These are phyloP conservation scores for Exutisphaerella laricina DNA, from an alignment of 2,329 filamentous ascomycete species.

Conservation along the genomic window DNA sequence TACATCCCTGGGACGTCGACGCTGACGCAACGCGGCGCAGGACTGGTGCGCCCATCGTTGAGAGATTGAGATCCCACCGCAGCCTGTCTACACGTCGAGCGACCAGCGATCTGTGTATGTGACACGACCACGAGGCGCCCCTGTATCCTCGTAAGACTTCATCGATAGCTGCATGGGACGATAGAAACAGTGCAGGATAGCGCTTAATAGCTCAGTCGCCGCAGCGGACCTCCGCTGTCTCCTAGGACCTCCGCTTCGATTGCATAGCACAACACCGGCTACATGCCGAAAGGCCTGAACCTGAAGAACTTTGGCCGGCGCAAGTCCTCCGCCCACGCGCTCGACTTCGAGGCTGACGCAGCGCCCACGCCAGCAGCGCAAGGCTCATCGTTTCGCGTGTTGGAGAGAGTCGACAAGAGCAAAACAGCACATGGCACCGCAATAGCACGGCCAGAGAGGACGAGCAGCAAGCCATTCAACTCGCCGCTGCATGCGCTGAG, in stretches of 20 bases:
- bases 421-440: conserved; percentile 31
- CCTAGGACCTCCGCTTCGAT: no score
- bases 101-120: background rate
- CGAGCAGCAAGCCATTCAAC: conserved; percentile 31
- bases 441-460: conserved; percentile 26
- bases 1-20: no score
- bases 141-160: conserved; percentile 3
- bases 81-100: no score
- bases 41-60: no score
- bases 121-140: conserved; percentile 6
- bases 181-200: background rate
- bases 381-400: conserved; percentile 48
- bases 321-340: conserved; percentile 51
- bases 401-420: conserved; percentile 47
- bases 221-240: background rate
- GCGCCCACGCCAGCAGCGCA: conserved; percentile 14
- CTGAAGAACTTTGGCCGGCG: conserved; percentile 49
- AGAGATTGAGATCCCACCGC: no score
- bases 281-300: conserved; percentile 51
- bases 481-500: conserved; percentile 32
- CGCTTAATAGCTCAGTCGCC: conserved; percentile 1
- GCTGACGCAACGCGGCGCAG: no score
- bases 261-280: conserved; percentile 23
- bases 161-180: conserved; percentile 1
- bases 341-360: conserved; percentile 38